phyloP scores from a whole-genome alignment of 1,284 basidiomycete species.

The Cryptococcus hybrid region DNA sequence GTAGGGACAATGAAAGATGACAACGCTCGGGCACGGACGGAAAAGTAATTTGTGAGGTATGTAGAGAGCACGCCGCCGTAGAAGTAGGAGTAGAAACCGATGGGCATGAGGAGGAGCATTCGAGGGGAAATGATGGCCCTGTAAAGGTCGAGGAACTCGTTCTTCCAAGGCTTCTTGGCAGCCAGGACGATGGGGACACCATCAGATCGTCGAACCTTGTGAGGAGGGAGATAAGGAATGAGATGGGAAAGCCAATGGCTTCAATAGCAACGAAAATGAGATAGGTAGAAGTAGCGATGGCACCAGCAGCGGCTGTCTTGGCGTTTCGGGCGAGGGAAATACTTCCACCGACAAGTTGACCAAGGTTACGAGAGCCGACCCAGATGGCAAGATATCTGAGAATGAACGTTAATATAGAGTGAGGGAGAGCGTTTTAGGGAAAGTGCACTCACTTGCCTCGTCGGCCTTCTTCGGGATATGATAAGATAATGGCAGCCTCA shows the following conservation, averaged over 20 bases:
- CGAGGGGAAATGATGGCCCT: slow-evolving; percentile 3
- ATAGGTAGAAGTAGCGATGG: slow-evolving; percentile 27
- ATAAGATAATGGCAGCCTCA: slow-evolving; percentile 27
- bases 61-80: slow-evolving; percentile 23
- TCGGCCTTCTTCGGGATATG: slow-evolving; percentile 20
- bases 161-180: slow-evolving; percentile 14
- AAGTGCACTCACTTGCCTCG: slow-evolving; percentile 18
- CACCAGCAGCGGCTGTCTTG: slow-evolving; percentile 15
- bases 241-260: slow-evolving; percentile 18
- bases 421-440: not conserved
- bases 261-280: slow-evolving; percentile 36
- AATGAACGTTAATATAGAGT: not conserved
- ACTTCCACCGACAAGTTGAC: slow-evolving; percentile 9
- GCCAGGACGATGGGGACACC: slow-evolving; percentile 23
- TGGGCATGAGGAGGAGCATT: slow-evolving; percentile 18
- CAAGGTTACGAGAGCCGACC: slow-evolving; percentile 30
- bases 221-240: slow-evolving; percentile 21
- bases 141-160: slow-evolving; percentile 22
- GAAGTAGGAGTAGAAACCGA: slow-evolving; percentile 26
- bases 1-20: slow-evolving; percentile 19
- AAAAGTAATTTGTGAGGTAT: slow-evolving; percentile 32
- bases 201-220: slow-evolving; percentile 31
- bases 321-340: slow-evolving; percentile 11
- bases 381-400: slow-evolving; percentile 31
- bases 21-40: slow-evolving; percentile 31